A percentile compares a stretch with the other conserved stretches of the same genome.
phyloP scores from a whole-genome alignment of 495 filamentous ascomycete species.

The Annulohypoxylon moriforme region DNA sequence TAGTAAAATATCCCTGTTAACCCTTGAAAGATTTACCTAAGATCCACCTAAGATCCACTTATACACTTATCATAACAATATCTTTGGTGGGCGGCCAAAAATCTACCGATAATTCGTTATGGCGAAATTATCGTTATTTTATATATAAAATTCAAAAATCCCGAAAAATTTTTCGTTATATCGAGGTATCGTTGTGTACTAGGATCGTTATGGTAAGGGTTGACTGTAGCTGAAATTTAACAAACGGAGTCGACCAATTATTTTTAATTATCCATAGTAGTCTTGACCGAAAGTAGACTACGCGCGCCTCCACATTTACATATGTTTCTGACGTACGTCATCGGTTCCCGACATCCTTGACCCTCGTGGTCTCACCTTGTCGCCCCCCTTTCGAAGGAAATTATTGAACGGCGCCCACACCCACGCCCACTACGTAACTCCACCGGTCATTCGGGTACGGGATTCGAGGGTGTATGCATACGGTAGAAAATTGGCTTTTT shows the following conservation, averaged over 20 bases:
- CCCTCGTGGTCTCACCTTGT: slow-evolving; percentile 7
- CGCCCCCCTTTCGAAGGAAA: slow-evolving; percentile 3
- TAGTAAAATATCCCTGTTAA: too few relatives aligned
- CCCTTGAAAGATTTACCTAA: too few relatives aligned
- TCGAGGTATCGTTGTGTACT: too few relatives aligned
- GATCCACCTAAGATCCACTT: too few relatives aligned
- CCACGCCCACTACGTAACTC: slow-evolving; percentile 7
- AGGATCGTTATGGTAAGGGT: too few relatives aligned
- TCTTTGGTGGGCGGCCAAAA: too few relatives aligned
- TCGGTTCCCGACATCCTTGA: slow-evolving; percentile 5
- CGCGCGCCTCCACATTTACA: slow-evolving; percentile 8
- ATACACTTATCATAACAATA: too few relatives aligned
- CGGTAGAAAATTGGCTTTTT: not conserved
- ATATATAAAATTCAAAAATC: too few relatives aligned
- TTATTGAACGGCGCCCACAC: not conserved
- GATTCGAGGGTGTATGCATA: not conserved
- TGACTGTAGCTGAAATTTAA: slow-evolving; percentile 23
- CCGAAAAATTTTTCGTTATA: too few relatives aligned
- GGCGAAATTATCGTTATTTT: too few relatives aligned
- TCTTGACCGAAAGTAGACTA: not conserved
- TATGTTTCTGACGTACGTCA: slow-evolving; percentile 30
- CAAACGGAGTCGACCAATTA: slow-evolving; percentile 8
- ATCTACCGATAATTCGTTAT: too few relatives aligned
- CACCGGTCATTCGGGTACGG: not conserved
- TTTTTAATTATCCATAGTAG: not conserved